These are phyloP conservation scores for Penicillium decumbens DNA, from an alignment of 2,329 filamentous ascomycete species.

Conservation along the genomic window DNA sequence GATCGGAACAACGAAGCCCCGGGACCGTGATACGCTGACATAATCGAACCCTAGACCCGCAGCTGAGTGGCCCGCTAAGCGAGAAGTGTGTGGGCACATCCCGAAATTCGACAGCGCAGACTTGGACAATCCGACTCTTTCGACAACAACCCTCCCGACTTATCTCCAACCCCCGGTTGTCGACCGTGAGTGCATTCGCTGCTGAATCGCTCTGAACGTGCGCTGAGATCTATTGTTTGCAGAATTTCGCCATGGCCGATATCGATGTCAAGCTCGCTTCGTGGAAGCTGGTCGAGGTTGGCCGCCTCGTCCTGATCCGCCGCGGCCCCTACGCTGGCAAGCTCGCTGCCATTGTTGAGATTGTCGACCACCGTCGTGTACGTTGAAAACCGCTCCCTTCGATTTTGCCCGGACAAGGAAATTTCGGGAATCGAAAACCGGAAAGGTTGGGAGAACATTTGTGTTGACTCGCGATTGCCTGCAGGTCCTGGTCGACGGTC, in stretches of 20 bases:
- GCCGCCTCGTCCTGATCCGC: conserved; percentile 91
- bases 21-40: conserved; percentile 5
- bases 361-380: conserved; percentile 99
- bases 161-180: conserved; percentile 35
- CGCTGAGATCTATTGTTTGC: conserved; percentile 31
- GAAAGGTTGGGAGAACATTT: conserved; percentile 6
- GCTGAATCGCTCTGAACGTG: conserved; percentile 9
- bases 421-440: not conserved
- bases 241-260: conserved; percentile 74
- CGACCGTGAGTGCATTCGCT: conserved; percentile 38
- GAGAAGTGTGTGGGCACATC: conserved; percentile 41
- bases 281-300: conserved; percentile 97
- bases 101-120: conserved; percentile 37
- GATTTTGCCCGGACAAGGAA: not conserved
- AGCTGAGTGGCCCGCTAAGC: conserved; percentile 39
- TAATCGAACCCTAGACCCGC: conserved; percentile 36
- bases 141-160: conserved; percentile 36
- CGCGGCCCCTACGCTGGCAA: conserved; percentile 75
- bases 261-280: conserved; percentile 74
- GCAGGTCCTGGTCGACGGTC: conserved; percentile 94
- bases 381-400: conserved; percentile 46
- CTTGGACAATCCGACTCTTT: conserved; percentile 40
- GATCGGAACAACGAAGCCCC: conserved; percentile 24
- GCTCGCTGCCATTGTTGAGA: conserved; percentile 93
- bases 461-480: conserved; percentile 22